Base-by-base conservation (phyloP, 257 asterid species). In the Fraxinus americana region DNA sequence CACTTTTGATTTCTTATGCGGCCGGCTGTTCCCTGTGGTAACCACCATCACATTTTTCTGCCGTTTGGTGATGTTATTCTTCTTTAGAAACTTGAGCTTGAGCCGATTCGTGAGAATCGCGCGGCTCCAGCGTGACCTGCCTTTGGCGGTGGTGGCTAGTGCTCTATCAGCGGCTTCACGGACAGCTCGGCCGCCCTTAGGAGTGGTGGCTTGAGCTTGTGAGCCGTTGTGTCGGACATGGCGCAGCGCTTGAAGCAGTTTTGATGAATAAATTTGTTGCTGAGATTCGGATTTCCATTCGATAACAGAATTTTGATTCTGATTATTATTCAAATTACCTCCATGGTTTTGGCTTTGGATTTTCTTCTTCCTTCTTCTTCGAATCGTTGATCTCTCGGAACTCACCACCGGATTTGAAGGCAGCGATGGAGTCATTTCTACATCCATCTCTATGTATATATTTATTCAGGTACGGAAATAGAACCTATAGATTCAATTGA, bases 101-200 rank as follows among this genome's bases (percentile, higher is more conserved):
- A 94, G 87, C 83, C 94, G 86, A 72, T 73, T 91, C 39, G 91
- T 88, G 75, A 94, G 86, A 27, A 94, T 90, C 19, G 98, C 98
- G 52, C 95, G 89, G 96, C 99, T 94, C 99, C 99, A 94, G 73
- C 96, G 77, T 17, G 96, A 84, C 70, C 95, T 85, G 70, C 99
- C 99, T 67, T 80, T 91, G 5, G 99, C 99, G 38, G 98, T 84
- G 41, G 88, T 89, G 54, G 99, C 99, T 29, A 94, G 76, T 0
- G 79, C 93, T 68, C 91, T 78, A 76, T 94, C 88, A 32, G 99
- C 99, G 0, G 95, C 98, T 54, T 92, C 98, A 38, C 92, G 89
- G 74, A 94, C 96, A 10, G 69, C 69, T 63, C 36, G 32, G 69
- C 69, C 69, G 16, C 89, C 85, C 73, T 76, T 86, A 79, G 92